Percentiles rank a stretch among this genome's conserved stretches.
These are phyloP conservation scores for Microthlaspi erraticum DNA, from an alignment of 345 rosid genomes.

Conservation along the genomic window DNA sequence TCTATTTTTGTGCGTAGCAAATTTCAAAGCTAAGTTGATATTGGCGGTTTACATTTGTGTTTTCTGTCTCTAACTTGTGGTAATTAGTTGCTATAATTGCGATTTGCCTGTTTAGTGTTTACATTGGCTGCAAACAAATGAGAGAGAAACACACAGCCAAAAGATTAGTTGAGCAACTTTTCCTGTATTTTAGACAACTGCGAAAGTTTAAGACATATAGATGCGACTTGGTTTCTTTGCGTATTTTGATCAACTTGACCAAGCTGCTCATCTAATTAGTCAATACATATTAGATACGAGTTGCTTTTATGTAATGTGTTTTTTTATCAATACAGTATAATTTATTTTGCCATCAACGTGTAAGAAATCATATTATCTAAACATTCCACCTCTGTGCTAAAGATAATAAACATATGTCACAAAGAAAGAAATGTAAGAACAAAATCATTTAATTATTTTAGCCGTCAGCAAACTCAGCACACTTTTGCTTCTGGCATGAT, in stretches of 20 bases:
- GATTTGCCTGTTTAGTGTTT: neutral
- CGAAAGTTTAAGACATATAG: neutral
- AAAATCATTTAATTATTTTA: slow-evolving; percentile 1
- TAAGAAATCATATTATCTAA: slow-evolving; percentile 11
- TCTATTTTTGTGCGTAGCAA: neutral
- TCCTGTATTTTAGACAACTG: neutral
- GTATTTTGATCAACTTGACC: slow-evolving; percentile 16
- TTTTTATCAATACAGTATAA: slow-evolving; percentile 6
- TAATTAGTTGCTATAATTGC: slow-evolving; percentile 17
- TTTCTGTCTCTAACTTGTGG: slow-evolving; percentile 3
- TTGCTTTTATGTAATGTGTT: neutral
- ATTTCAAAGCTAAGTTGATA: slow-evolving; percentile 7
- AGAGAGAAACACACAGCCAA: neutral
- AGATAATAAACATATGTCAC: slow-evolving; percentile 29
- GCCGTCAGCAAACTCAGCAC: slow-evolving; percentile 6
- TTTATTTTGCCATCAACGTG: slow-evolving; percentile 22
- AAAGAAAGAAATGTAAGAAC: neutral
- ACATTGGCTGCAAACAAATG: neutral
- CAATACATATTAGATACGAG: slow-evolving; percentile 14
- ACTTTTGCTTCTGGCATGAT: slow-evolving; percentile 28
- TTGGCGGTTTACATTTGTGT: neutral
- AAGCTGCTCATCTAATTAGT: neutral
- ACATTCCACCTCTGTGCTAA: slow-evolving; percentile 23
- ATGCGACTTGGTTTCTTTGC: slow-evolving; percentile 6
- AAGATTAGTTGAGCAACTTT: slow-evolving; percentile 18